Base-by-base conservation (phyloP, 176 grass and related monocot species). In the Triticum dicoccoides region DNA sequence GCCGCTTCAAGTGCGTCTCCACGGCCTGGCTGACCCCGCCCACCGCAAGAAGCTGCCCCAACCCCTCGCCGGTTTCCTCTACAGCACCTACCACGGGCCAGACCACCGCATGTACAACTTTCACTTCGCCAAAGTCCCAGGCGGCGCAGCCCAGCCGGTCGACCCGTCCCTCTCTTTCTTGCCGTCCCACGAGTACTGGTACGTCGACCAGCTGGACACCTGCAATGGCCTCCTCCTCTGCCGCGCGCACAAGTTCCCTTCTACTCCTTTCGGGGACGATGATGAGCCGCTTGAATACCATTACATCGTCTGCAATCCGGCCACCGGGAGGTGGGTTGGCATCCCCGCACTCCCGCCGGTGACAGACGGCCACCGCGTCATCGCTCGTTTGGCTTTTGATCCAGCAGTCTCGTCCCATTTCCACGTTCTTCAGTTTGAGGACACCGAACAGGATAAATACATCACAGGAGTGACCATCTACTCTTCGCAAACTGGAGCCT, bases 191-290 rank as follows among this genome's bases (percentile, higher is more conserved):
- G 4, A 5, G 34, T 70, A 70, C 68, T 4, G 9, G 18, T 70
- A 70, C 34, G 18, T 70, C 18, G 18, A 20, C 68, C 68, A 21
- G 1, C 68, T 70, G 34, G 34, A 70, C 68, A 39, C 68, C 68
- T 70, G 68, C 34, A 70, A 70, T 20, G 68, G 67, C 68, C 68
- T 70, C 18, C 67, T 69, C 67, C 68, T 70, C 68, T 70, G 8
- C 34, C 68, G 37, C 68, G 33, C 18, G 34, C 18, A 70, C 68
- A 70, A 21, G 68, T 34, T 17, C 34, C 1, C 33, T 21, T 39
- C 68, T n/a, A 23, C 25, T 17, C 64, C 34, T 23, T 41, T 17
- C 4, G 9, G 18, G 10, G 20, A 41, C 10, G 69, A 23, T 0
- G 35, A 72, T 23, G 4, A 25, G 0, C 27, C 3, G 20, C 35